Conservation (phyloP, 805 yeast genomes). For the Candida manassasensis region DNA sequence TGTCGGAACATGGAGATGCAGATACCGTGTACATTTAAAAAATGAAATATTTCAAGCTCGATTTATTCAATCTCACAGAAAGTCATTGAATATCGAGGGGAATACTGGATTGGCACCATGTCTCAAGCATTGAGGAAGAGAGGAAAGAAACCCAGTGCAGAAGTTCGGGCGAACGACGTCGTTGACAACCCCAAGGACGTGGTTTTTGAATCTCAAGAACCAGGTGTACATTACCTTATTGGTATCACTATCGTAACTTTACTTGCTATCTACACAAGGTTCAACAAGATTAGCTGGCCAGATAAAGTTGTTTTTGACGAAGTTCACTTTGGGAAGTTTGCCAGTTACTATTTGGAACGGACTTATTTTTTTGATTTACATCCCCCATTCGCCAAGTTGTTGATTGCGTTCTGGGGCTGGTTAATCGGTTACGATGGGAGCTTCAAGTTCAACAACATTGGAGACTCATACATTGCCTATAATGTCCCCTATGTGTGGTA, state of each 20-base stretch:
- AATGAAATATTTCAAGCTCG: conserved; percentile 2
- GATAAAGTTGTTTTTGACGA: conserved; percentile 81
- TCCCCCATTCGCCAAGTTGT: conserved; percentile 94
- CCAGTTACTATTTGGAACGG: conserved; percentile 79
- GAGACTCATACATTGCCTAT: conserved; percentile 71
- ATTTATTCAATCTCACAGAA: neutral
- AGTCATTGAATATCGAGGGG: too few relatives aligned
- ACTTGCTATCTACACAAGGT: conserved; percentile 49
- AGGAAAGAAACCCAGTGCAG: conserved; percentile 16
- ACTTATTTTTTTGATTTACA: conserved; percentile 95
- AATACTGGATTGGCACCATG: conserved; percentile 16
- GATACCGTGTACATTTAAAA: conserved; percentile 2
- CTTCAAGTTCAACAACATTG: conserved; percentile 87
- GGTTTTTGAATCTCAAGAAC: conserved; percentile 15
- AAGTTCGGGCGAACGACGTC: conserved; percentile 4
- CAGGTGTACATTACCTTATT: conserved; percentile 26
- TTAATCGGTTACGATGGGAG: conserved; percentile 86
- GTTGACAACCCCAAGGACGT: neutral
- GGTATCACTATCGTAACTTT: conserved; percentile 37
- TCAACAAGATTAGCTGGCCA: conserved; percentile 59
- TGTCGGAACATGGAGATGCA: too few relatives aligned
- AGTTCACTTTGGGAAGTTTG: conserved; percentile 83
- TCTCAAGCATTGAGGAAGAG: conserved; percentile 26
- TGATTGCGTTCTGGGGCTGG: conserved; percentile 88
- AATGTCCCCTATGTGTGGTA: conserved; percentile 84